Conservation (phyloP, 441 rosid species). For the Gossypium lobatum region DNA sequence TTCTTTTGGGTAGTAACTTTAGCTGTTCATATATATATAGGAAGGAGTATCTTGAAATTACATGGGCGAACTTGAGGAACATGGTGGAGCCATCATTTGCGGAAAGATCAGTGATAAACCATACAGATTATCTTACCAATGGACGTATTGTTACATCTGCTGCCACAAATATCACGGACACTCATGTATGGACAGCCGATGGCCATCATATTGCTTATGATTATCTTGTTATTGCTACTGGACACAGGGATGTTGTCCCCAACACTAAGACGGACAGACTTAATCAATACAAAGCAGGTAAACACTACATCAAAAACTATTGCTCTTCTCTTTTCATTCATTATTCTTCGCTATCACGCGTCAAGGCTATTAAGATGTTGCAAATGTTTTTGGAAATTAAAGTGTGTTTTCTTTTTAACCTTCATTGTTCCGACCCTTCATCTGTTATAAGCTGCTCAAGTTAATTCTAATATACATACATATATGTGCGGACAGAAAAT, state of each 20-base stretch:
- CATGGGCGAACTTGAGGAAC: constrained; percentile 72
- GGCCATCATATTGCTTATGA: constrained; percentile 45
- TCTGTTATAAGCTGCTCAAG: neutral
- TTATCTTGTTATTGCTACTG: constrained; percentile 79
- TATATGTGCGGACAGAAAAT: constrained; percentile 38
- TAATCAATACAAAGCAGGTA: constrained; percentile 50
- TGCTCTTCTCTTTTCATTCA: too few relatives aligned
- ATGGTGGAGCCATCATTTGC: constrained; percentile 83
- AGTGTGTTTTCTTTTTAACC: too few relatives aligned
- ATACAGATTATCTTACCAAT: constrained; percentile 49
- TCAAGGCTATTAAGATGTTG: too few relatives aligned
- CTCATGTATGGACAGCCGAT: constrained; percentile 47
- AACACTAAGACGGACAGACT: constrained; percentile 51
- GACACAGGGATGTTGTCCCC: constrained; percentile 52
- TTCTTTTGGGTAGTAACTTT: neutral
- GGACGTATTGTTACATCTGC: constrained; percentile 54
- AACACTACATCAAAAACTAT: too few relatives aligned
- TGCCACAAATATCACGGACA: constrained; percentile 51
- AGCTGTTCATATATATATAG: constrained; percentile 14
- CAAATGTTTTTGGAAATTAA: too few relatives aligned
- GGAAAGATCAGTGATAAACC: constrained; percentile 60
- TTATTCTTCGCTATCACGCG: too few relatives aligned
- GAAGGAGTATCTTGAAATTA: constrained; percentile 82
- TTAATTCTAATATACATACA: constrained; percentile 6
- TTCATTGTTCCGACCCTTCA: too few relatives aligned